Evolutionary conservation across 2,329 filamentous ascomycete species (phyloP).

Genomic region (Colletotrichum limetticola): DNA sequence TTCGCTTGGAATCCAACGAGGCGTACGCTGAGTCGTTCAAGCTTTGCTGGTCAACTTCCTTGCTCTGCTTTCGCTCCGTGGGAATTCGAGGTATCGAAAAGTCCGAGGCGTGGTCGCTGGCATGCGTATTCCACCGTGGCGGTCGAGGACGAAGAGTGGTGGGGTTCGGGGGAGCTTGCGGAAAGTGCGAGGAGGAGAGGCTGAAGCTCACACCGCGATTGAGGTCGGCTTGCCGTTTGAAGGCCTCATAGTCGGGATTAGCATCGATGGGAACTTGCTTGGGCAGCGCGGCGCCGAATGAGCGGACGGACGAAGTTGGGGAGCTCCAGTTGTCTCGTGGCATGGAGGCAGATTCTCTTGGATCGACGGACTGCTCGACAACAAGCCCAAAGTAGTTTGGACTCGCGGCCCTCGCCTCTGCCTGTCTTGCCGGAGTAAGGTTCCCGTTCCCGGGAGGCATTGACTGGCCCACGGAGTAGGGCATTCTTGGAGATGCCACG

Average conservation of each 20-base stretch:
- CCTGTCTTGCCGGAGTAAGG: slow-evolving; percentile 53
- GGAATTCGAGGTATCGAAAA: neutral
- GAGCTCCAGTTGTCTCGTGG: slow-evolving; percentile 81
- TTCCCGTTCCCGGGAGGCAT: slow-evolving; percentile 58
- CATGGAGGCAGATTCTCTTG: slow-evolving; percentile 71
- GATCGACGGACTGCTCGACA: slow-evolving; percentile 68
- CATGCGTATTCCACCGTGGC: slow-evolving; percentile 60
- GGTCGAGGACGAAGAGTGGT: slow-evolving; percentile 53
- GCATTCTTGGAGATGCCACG: slow-evolving; percentile 60
- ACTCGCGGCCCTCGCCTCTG: slow-evolving; percentile 65
- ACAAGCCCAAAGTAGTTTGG: slow-evolving; percentile 90
- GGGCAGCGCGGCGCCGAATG: slow-evolving; percentile 75
- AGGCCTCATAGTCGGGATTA: slow-evolving; percentile 85
- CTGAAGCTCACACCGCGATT: slow-evolving; percentile 63
- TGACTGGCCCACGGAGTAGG: slow-evolving; percentile 65
- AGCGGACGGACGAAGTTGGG: slow-evolving; percentile 75
- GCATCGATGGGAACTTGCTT: slow-evolving; percentile 77
- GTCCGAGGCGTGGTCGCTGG: slow-evolving; percentile 54
- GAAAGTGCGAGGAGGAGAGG: slow-evolving; percentile 59
- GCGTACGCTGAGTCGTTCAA: slow-evolving; percentile 65
- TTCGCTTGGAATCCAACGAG: slow-evolving; percentile 65
- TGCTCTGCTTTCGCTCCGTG: slow-evolving; percentile 38
- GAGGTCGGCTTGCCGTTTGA: slow-evolving; percentile 77
- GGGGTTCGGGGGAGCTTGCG: slow-evolving; percentile 45
- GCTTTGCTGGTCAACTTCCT: slow-evolving; percentile 59